Base-by-base conservation (phyloP, 140 eudicot species). In the Ambrosia hybrid region DNA sequence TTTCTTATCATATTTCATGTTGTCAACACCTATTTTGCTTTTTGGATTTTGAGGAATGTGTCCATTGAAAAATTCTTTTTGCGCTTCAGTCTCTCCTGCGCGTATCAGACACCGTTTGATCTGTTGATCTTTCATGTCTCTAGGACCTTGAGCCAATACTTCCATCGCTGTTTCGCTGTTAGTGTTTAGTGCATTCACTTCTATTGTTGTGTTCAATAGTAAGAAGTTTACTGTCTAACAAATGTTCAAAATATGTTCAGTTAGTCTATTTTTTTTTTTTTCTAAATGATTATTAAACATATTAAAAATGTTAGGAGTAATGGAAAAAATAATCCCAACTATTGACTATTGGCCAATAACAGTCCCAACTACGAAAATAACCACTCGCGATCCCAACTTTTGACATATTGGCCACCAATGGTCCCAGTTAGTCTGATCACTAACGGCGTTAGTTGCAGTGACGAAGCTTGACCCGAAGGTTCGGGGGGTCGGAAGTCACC, bases 161-260 rank as follows among this genome's bases (percentile, higher is more conserved):
- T 80, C 84, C 72, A 77, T 48, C 52, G 85, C 17, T 46, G 81
- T 83, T 26, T 46, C 79, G 15, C 84, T 86, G 5, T 81, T 60
- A 55, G 74, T 46, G 73, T 83, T 81, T 21, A 46, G 13, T 26
- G 67, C 79, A 21, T 86, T 83, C 48, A 76, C 75, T 34, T 82
- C 82, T 5, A 84, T 72, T 41, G 78, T 52, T 13, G 78, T 67
- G 30, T 73, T 53, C 30, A 15, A 51, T 51, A 77, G 69, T 80
- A 86, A 77, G 65, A 72, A 80, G 49, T 75, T 49, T 49, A 80
- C 15, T 5, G 83, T 83, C 91, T 86, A 65, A 13, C 49, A 52
- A 39, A 52, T 12, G 56, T 72, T 65, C 78, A 34, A 56, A 6
- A 65, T 12, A 71, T 9, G 36, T 15, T 64, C 10, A 15, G 12